Evolutionary conservation across 805 yeast species (phyloP), one percentile per base, ranked within the genome.

Genomic region (Kuraishia cidri): DNA sequence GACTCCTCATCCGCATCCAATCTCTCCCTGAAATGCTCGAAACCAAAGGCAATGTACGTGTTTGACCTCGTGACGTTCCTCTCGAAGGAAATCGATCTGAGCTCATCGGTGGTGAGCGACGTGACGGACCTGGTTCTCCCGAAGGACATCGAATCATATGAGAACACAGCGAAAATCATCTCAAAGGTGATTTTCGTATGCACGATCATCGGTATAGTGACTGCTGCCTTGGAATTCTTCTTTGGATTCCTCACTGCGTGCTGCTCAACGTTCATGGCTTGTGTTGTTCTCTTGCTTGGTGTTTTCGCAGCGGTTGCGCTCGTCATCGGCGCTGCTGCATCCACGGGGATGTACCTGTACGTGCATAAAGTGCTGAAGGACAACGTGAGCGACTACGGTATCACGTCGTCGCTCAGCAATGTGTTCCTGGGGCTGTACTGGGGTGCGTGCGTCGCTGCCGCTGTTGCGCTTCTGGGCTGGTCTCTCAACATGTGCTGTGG

Each of bases 141-240:
- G 1, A 60, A 64, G 3, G 56, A 63, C 18, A 52, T 85, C 33
- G 52, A 66, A 29, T 47, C 60, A 12, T 69, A 77, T 41, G 45
- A 69, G 37, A 50, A 47, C 5, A 50, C 66, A 3, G 62, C 74
- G 34, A 62, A 69, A 40, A 52, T 46, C 20, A 54, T 75, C 9
- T 69, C 77, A 3, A 65, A 66, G 40, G 73, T 82, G 31, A 69
- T 79, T 46, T 81, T 81, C 56, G 52, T 74, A 50, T 56, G 71
- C 52, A 50, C 75, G 52, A 34, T 69, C 38, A 56, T 66, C 42
- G 66, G 75, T 50, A 60, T 81, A 44, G 60, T 48, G 41, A 35
- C 65, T 39, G 36, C 74, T 41, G 39, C 61, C 45, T 29, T 72
- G 26, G 49, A 62, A 40, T 47, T 66, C 44, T 34, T 79, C 47